Evolutionary conservation across 1,139 yeast species (phyloP).

Genomic region (Wickerhamiella pararugosa): DNA sequence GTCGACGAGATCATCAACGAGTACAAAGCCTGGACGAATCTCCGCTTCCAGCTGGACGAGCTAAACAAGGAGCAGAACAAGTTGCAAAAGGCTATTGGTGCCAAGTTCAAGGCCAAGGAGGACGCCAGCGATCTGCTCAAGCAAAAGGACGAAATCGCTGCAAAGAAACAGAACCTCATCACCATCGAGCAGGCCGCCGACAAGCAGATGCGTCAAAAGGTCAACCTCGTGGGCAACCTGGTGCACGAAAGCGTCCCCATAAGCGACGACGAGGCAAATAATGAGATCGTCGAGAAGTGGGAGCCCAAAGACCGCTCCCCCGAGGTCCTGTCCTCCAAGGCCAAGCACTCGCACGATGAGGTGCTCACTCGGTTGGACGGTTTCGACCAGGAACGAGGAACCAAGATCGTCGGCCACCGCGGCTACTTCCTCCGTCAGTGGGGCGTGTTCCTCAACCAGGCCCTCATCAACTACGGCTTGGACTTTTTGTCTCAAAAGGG

Average conservation of each 20-base stretch:
- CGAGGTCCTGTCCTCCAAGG: constrained; percentile 43
- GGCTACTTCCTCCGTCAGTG: constrained; percentile 90
- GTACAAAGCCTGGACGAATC: constrained; percentile 83
- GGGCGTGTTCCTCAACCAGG: constrained; percentile 96
- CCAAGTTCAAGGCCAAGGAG: constrained; percentile 85
- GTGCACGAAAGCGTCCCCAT: constrained; percentile 85
- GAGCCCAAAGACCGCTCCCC: constrained; percentile 49
- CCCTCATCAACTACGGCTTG: constrained; percentile 90
- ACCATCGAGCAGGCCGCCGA: constrained; percentile 71
- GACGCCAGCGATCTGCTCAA: constrained; percentile 75
- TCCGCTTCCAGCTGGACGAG: constrained; percentile 85
- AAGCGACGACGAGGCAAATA: constrained; percentile 80
- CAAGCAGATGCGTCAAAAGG: constrained; percentile 55
- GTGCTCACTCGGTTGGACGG: constrained; percentile 89
- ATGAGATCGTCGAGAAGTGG: constrained; percentile 79
- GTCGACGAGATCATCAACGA: constrained; percentile 89
- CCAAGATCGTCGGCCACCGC: constrained; percentile 94
- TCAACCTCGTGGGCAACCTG: constrained; percentile 80
- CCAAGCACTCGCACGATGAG: constrained; percentile 80
- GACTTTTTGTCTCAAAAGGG: constrained; percentile 66
- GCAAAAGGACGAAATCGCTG: constrained; percentile 60
- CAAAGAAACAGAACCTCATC: constrained; percentile 50
- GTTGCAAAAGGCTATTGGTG: constrained; percentile 83
- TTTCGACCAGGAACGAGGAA: constrained; percentile 98
- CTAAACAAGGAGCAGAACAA: constrained; percentile 74